Evolutionary conservation across 768 basidiomycete species (phyloP).

Genomic region (Leucocoprinus leucothites): DNA sequence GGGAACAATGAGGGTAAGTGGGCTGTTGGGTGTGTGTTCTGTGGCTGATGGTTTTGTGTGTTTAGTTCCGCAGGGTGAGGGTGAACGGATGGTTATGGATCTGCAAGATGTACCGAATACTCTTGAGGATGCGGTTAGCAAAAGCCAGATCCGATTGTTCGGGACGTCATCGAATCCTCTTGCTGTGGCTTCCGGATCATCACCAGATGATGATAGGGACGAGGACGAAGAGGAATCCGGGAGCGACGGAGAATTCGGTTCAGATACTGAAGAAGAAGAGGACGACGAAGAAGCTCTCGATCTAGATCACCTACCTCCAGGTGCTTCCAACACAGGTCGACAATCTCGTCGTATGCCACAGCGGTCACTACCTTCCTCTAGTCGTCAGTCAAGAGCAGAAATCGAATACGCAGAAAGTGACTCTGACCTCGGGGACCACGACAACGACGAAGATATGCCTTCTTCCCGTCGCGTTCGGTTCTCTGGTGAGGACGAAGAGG

Average conservation of each 20-base stretch:
- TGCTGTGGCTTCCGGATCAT: constrained; percentile 32
- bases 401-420: constrained; percentile 77
- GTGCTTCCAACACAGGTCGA: constrained; percentile 48
- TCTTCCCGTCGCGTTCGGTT: constrained; percentile 34
- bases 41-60: not conserved
- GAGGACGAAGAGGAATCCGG: constrained; percentile 32
- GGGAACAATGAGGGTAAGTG: constrained; percentile 62
- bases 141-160: constrained; percentile 80
- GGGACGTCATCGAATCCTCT: constrained; percentile 77
- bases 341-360: constrained; percentile 41
- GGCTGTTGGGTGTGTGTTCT: not conserved
- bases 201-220: no score
- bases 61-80: constrained; percentile 82
- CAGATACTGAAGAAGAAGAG: constrained; percentile 23
- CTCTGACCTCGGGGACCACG: constrained; percentile 66
- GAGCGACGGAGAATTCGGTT: constrained; percentile 23
- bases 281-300: constrained; percentile 17
- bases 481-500: constrained; percentile 42
- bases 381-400: constrained; percentile 34
- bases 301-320: constrained; percentile 13
- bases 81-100: constrained; percentile 97
- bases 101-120: constrained; percentile 84
- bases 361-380: constrained; percentile 34
- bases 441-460: constrained; percentile 34
- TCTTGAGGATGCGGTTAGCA: constrained; percentile 78